These are phyloP conservation scores for Sarcocystis neurona DNA, from an alignment of 169 alveolate genomes.

Conservation along the genomic window DNA sequence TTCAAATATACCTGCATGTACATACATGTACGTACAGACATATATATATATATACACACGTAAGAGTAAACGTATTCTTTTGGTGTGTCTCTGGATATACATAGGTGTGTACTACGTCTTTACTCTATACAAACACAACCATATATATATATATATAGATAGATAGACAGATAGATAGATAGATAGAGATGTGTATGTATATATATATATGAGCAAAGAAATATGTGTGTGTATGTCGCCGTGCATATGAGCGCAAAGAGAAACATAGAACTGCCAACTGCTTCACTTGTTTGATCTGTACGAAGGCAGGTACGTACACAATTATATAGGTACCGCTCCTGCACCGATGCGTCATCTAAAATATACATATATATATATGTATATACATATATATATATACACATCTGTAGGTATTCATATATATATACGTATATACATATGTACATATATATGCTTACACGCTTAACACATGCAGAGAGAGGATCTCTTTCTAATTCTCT, in stretches of 20 bases:
- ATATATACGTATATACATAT: background rate
- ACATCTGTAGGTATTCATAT: background rate
- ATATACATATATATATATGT: background rate
- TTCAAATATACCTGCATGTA: background rate
- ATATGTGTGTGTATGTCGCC: background rate
- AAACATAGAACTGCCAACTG: background rate
- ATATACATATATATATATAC: background rate
- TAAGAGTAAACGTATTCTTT: background rate
- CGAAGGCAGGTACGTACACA: background rate
- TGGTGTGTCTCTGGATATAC: background rate
- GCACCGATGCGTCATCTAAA: no score
- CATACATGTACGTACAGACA: background rate
- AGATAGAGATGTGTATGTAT: background rate
- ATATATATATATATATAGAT: no score
- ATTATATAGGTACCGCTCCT: background rate
- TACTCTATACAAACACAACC: background rate
- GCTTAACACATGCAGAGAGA: background rate
- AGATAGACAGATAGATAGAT: background rate
- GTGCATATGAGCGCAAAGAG: background rate
- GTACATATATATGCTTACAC: background rate
- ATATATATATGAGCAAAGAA: background rate
- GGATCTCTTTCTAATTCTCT: no score
- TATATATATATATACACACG: no score
- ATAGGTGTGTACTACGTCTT: background rate
- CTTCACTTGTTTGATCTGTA: background rate